Percentiles rank a stretch among this genome's conserved stretches.
These are phyloP conservation scores for Pseudocercospora macadamiae DNA, from an alignment of 2,329 filamentous ascomycete genomes.

Conservation along the genomic window DNA sequence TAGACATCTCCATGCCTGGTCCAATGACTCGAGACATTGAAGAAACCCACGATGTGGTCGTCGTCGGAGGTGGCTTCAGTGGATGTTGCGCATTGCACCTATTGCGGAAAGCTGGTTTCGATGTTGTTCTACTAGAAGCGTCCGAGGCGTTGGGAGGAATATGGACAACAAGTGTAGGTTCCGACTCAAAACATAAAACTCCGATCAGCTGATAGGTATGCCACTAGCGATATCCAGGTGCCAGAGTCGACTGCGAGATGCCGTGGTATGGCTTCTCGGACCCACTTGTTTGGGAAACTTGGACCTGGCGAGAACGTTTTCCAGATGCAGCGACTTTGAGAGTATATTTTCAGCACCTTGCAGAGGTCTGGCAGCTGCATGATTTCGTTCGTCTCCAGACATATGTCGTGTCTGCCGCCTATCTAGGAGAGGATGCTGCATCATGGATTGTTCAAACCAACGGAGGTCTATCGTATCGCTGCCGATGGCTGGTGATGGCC, in stretches of 20 bases:
- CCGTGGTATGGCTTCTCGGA: constrained; percentile 52
- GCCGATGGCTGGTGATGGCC: constrained; percentile 42
- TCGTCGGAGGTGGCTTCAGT: constrained; percentile 24
- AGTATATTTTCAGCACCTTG: constrained; percentile 63
- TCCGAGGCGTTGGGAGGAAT: constrained; percentile 39
- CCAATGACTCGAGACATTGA: no score
- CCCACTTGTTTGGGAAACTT: constrained; percentile 54
- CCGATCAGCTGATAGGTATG: background rate
- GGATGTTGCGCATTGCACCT: constrained; percentile 29
- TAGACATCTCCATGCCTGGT: no score
- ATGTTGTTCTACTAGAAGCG: constrained; percentile 37
- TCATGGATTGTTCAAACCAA: constrained; percentile 2
- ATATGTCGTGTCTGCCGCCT: constrained; percentile 57
- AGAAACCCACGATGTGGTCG: constrained; percentile 9
- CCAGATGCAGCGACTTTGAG: constrained; percentile 48
- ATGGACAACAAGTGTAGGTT: constrained; percentile 38
- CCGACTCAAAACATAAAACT: background rate
- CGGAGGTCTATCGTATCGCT: constrained; percentile 26
- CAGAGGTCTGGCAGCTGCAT: constrained; percentile 57
- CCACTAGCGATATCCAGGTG: constrained; percentile 45
- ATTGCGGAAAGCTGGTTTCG: constrained; percentile 35
- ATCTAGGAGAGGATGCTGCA: constrained; percentile 39
- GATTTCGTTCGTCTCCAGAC: constrained; percentile 62
- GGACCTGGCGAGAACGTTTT: constrained; percentile 52
- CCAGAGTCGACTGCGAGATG: constrained; percentile 50